These are phyloP conservation scores for Paracorniculantispora psalliotae DNA, from an alignment of 2,329 filamentous ascomycete genomes.

Conservation along the genomic window DNA sequence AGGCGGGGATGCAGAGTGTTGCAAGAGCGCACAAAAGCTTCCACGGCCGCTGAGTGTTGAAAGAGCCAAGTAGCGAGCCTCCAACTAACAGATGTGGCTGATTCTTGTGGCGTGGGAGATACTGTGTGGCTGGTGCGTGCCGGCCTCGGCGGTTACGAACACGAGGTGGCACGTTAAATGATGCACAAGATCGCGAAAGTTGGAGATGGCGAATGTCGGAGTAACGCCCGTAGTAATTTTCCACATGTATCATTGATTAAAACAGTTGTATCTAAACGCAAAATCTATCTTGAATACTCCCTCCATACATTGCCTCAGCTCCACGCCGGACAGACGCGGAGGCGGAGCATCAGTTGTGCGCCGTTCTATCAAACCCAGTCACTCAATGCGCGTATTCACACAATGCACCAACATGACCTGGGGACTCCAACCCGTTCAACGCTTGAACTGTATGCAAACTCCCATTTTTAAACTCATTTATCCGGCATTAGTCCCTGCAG, in stretches of 20 bases:
- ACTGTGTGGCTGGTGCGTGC: slow-evolving; percentile 1
- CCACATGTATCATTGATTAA: slow-evolving; percentile 12
- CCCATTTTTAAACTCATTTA: slow-evolving; percentile 1
- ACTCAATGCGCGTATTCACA: not conserved
- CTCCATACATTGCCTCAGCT: not conserved
- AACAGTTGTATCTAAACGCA: slow-evolving; percentile 11
- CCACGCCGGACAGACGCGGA: not conserved
- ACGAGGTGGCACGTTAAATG: not conserved
- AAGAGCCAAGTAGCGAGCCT: not conserved
- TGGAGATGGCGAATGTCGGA: not conserved
- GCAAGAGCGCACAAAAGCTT: not conserved
- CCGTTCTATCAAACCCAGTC: slow-evolving; percentile 12
- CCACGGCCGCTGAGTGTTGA: not conserved
- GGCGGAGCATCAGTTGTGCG: slow-evolving; percentile 13
- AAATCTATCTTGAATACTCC: slow-evolving; percentile 1
- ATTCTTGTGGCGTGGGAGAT: not conserved
- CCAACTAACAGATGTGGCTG: not conserved
- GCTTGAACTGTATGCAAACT: slow-evolving; percentile 10
- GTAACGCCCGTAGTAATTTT: not conserved
- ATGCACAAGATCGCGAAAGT: not conserved
- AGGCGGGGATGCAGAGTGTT: not conserved
- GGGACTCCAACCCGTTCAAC: slow-evolving; percentile 6
- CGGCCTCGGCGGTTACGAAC: not conserved
- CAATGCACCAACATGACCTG: not conserved
- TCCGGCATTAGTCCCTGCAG: not conserved